Evolutionary conservation across 306 rosid species (phyloP).

Genomic region (Malus domestica): DNA sequence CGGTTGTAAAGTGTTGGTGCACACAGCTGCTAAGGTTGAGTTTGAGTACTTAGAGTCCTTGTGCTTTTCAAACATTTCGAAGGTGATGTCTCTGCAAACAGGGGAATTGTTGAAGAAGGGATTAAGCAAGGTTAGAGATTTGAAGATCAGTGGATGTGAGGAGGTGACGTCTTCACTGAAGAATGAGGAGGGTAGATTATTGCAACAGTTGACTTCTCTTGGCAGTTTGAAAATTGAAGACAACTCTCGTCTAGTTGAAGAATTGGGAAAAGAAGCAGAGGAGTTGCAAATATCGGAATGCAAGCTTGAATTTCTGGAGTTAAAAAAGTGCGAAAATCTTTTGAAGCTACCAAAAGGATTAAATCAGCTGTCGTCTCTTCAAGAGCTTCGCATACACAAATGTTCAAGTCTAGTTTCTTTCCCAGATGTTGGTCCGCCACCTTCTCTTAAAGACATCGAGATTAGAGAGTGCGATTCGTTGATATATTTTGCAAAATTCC

Average conservation of each 20-base stretch:
- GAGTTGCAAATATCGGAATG: not conserved
- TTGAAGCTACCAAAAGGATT: not conserved
- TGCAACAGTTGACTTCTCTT: not conserved
- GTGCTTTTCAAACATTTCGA: not conserved
- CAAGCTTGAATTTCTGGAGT: fast-evolving
- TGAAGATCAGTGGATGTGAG: too few species aligned
- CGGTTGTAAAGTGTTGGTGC: too few species aligned
- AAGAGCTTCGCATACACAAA: not conserved
- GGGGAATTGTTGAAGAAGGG: too few species aligned
- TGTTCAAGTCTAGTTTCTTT: too few species aligned
- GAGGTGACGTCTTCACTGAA: too few species aligned
- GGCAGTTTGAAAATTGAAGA: not conserved
- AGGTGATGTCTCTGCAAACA: not conserved
- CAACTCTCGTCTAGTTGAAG: not conserved
- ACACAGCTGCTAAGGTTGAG: too few species aligned
- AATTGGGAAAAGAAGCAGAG: not conserved
- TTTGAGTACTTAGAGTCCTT: not conserved
- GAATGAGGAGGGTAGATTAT: too few species aligned
- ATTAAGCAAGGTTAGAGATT: too few species aligned
- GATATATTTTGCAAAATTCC: too few species aligned
- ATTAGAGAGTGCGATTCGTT: too few species aligned
- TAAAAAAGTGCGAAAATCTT: not conserved
- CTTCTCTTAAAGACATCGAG: too few species aligned
- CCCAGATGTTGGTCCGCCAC: too few species aligned
- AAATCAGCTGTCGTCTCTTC: not conserved